phyloP scores from a whole-genome alignment of 2,329 filamentous ascomycete species.

The Lasiodiplodia sp. region DNA sequence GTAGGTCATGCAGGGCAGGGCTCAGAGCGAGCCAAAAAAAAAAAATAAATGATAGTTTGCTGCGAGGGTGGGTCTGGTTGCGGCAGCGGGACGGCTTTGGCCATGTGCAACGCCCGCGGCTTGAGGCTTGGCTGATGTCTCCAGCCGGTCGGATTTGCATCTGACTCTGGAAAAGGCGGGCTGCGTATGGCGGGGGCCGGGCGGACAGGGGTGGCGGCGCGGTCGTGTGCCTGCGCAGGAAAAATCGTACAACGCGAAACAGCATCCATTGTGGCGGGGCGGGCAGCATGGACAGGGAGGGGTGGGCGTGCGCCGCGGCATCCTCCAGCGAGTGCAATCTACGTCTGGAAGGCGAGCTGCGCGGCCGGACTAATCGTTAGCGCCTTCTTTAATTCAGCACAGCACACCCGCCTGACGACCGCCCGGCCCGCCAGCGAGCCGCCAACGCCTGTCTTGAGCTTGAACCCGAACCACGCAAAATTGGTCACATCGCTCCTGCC shows the following conservation, averaged over 20 bases:
- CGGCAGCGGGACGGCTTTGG: slow-evolving; percentile 23
- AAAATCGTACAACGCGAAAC: slow-evolving; percentile 23
- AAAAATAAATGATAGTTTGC: slow-evolving; percentile 16
- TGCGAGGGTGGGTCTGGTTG: slow-evolving; percentile 14
- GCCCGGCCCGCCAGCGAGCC: slow-evolving; percentile 10
- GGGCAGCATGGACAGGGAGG: slow-evolving; percentile 1
- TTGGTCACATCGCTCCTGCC: slow-evolving; percentile 22
- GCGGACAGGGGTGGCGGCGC: slow-evolving; percentile 2
- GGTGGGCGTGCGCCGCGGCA: background rate
- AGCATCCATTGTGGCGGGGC: slow-evolving; percentile 13
- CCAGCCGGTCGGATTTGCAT: slow-evolving; percentile 21
- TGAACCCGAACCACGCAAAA: slow-evolving; percentile 1
- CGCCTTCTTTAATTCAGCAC: slow-evolving; percentile 21
- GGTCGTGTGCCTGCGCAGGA: slow-evolving; percentile 19
- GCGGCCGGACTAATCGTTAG: slow-evolving; percentile 14
- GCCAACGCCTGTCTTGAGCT: slow-evolving; percentile 5
- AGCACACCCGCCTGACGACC: slow-evolving; percentile 6
- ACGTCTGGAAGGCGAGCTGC: background rate
- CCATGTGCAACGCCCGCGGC: slow-evolving; percentile 27
- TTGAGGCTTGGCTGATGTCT: slow-evolving; percentile 25
- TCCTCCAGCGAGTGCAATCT: no score
- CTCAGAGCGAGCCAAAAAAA: background rate
- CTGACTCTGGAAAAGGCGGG: slow-evolving; percentile 23
- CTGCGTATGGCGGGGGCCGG: slow-evolving; percentile 18
- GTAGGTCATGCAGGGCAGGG: slow-evolving; percentile 20